phyloP scores from a whole-genome alignment of 2,329 filamentous ascomycete genomes.

The Ascochyta fabae region DNA sequence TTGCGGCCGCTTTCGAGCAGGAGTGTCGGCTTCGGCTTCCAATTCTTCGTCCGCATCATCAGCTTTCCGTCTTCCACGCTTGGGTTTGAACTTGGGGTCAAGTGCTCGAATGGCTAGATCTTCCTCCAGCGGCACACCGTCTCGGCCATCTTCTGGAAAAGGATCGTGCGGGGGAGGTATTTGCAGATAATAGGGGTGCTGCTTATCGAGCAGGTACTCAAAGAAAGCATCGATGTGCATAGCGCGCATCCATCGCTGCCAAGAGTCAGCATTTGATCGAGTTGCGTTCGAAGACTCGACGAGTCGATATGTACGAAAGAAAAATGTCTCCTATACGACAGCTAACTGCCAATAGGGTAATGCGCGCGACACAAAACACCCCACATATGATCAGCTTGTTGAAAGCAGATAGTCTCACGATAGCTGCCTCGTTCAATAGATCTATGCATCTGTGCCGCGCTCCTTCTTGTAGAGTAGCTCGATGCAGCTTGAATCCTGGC shows the following conservation, averaged over 20 bases:
- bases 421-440: background rate
- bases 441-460: background rate
- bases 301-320: background rate
- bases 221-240: constrained; percentile 97
- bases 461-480: constrained; percentile 1
- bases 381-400: background rate
- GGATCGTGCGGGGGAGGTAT: constrained; percentile 71
- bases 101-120: constrained; percentile 86
- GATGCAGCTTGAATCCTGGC: background rate
- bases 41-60: constrained; percentile 64
- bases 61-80: constrained; percentile 67
- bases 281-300: background rate
- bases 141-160: constrained; percentile 69
- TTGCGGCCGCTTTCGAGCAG: constrained; percentile 65
- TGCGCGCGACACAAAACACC: background rate
- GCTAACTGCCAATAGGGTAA: background rate
- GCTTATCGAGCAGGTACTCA: constrained; percentile 80
- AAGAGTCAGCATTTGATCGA: constrained; percentile 4
- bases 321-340: background rate
- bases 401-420: background rate
- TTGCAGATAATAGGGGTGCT: constrained; percentile 79
- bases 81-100: constrained; percentile 74
- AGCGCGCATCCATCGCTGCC: constrained; percentile 90
- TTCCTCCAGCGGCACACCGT: constrained; percentile 84
- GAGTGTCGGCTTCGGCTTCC: constrained; percentile 53